Base-by-base conservation (phyloP, 495 filamentous ascomycete species). In the Aspergillus funiculosus region DNA sequence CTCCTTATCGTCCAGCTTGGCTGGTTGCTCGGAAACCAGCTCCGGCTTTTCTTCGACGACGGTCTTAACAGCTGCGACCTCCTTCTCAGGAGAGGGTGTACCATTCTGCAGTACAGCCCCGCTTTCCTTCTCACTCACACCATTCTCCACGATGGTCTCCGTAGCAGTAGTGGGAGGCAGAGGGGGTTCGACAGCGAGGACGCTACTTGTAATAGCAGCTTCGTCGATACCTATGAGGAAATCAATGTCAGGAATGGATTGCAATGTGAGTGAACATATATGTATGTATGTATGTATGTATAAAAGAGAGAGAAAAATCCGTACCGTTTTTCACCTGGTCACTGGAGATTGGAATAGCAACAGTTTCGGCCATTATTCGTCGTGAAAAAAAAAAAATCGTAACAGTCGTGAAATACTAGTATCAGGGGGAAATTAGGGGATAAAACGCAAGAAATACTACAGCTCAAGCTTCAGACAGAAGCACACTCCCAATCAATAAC, bases 271-370 rank as follows among this genome's bases (percentile, higher is more conserved):
- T 4, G 19, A 30, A 25, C 1, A 24, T 13, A 39, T 8, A 19
- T 28, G n/a, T n/a, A n/a, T n/a, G n/a, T n/a, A n/a, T n/a, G n/a
- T n/a, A n/a, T n/a, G n/a, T n/a, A n/a, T n/a, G n/a, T n/a, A n/a
- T n/a, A n/a, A n/a, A n/a, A n/a, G n/a, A n/a, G n/a, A n/a, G n/a
- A n/a, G n/a, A n/a, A n/a, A n/a, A n/a, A n/a, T 83, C 85, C 75
- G 76, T 80, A 51, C 85, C 73, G 24, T 75, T 21, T 29, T 43
- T 43, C 6, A 43, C 15, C 76, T 2, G 62, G 35, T 4, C 80
- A 82, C 39, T 85, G 77, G 34, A 62, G 57, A 80, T 82, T 19
- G 69, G 77, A 54, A 89, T 74, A 39, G 66, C 77, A 14, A 78
- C 64, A 13, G 64, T 53, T 44, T 63, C 54, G 36, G 52, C 52